Evolutionary conservation across 177 flowering plant species (phyloP).

Genomic region (Tripterygium wilfordii): DNA sequence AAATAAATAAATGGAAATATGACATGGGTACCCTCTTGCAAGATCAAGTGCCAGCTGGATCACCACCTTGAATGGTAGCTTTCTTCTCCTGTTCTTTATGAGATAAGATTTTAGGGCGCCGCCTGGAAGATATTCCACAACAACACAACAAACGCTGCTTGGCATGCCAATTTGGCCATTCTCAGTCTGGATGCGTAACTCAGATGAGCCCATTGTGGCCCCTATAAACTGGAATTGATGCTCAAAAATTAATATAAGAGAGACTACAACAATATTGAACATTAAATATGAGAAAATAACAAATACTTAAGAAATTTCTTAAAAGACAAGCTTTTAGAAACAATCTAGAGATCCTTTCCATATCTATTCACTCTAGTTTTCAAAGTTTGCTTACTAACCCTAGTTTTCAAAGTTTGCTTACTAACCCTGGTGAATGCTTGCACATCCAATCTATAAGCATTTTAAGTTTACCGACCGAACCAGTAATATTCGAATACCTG

Average conservation of each 20-base stretch:
- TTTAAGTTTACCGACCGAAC: too few relatives aligned
- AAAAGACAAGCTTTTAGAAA: too few relatives aligned
- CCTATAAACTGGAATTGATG: constrained; percentile 37
- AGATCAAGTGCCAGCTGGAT: constrained; percentile 45
- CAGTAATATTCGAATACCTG: too few relatives aligned
- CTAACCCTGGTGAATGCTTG: too few relatives aligned
- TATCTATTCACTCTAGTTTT: too few relatives aligned
- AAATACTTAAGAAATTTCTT: too few relatives aligned
- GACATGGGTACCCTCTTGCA: constrained; percentile 36
- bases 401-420: too few relatives aligned
- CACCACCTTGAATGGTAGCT: constrained; percentile 42
- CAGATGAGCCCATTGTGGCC: constrained; percentile 48
- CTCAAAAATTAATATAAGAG: not conserved
- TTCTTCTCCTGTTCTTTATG: constrained; percentile 42
- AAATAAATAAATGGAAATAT: not conserved
- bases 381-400: too few relatives aligned
- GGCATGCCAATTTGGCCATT: constrained; percentile 41
- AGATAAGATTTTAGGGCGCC: constrained; percentile 42
- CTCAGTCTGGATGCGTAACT: constrained; percentile 35
- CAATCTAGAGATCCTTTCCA: too few relatives aligned
- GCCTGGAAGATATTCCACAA: constrained; percentile 44
- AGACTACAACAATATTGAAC: too few relatives aligned
- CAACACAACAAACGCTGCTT: constrained; percentile 35
- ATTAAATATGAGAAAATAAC: too few relatives aligned
- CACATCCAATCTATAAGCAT: too few relatives aligned